phyloP scores from a whole-genome alignment of 768 basidiomycete genomes.

The Leccinum boreale region DNA sequence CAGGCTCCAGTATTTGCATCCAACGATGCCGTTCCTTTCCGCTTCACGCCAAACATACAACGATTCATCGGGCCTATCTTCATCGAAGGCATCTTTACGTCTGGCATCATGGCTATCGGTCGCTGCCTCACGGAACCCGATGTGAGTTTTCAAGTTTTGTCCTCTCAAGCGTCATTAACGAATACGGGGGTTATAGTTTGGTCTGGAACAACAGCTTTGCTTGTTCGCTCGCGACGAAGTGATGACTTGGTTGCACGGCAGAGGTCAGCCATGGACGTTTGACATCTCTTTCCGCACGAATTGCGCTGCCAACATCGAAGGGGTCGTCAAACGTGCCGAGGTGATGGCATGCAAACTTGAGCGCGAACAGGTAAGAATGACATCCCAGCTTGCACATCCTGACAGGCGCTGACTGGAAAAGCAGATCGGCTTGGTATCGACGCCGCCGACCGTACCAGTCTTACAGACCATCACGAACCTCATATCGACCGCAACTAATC shows the following conservation, averaged over 20 bases:
- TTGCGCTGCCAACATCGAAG: constrained; percentile 58
- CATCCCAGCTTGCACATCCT: neutral
- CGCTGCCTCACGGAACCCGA: constrained; percentile 90
- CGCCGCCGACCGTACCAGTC: constrained; percentile 43
- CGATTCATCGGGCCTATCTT: constrained; percentile 85
- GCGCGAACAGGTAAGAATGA: constrained; percentile 63
- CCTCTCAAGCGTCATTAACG: neutral
- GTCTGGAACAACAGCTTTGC: constrained; percentile 88
- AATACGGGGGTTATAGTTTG: constrained; percentile 51
- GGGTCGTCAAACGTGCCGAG: constrained; percentile 77
- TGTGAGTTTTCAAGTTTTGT: constrained; percentile 40
- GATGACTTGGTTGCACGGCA: constrained; percentile 63
- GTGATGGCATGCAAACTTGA: constrained; percentile 84
- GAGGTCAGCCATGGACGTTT: constrained; percentile 52
- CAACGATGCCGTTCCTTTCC: constrained; percentile 91
- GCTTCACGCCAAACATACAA: constrained; percentile 96
- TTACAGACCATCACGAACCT: constrained; percentile 80
- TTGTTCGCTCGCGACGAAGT: constrained; percentile 95
- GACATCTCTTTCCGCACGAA: constrained; percentile 60
- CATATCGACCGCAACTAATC: constrained; percentile 84
- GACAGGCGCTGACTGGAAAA: constrained; percentile 4
- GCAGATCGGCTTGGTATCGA: constrained; percentile 22
- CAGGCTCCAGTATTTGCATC: constrained; percentile 66
- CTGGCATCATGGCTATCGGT: constrained; percentile 88
- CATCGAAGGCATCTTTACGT: constrained; percentile 84